phyloP scores from a whole-genome alignment of 148 eudicot genomes.

The Vaccinium darrowii region DNA sequence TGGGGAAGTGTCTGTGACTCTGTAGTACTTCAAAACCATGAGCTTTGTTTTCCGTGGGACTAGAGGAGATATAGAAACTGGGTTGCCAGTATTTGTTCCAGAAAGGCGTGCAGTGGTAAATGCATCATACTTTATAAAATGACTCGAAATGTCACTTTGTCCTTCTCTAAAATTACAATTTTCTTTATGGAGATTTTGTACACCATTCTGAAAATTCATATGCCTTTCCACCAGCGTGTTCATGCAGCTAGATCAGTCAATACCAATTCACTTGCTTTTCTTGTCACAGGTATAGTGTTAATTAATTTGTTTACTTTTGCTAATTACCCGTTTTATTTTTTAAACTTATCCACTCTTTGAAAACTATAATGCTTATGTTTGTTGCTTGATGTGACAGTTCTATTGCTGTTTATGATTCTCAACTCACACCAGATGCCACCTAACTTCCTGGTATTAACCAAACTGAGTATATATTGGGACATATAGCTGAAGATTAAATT shows the following conservation, averaged over 20 bases:
- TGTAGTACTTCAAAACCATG: constrained; percentile 43
- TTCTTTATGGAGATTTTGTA: constrained; percentile 7
- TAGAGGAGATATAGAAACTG: constrained; percentile 75
- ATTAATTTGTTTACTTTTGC: background rate
- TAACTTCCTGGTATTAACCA: constrained; percentile 69
- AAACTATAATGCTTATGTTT: background rate
- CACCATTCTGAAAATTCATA: background rate
- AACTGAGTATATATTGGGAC: constrained; percentile 3
- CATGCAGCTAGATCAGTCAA: constrained; percentile 80
- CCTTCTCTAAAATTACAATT: background rate
- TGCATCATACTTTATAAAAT: background rate
- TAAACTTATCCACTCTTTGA: background rate
- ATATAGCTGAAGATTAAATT: background rate
- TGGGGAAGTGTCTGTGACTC: constrained; percentile 5
- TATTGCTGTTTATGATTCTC: constrained; percentile 83
- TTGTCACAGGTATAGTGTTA: constrained; percentile 70
- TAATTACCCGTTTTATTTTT: background rate
- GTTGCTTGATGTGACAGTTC: constrained; percentile 51
- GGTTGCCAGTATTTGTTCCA: constrained; percentile 75
- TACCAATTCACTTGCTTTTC: constrained; percentile 84
- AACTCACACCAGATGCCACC: constrained; percentile 95
- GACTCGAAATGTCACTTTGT: background rate
- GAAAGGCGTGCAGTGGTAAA: constrained; percentile 80
- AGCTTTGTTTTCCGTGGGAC: constrained; percentile 95
- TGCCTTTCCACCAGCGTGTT: constrained; percentile 56